These are phyloP conservation scores for Arabidopsis arenosa DNA, from an alignment of 345 rosid genomes.

Conservation along the genomic window DNA sequence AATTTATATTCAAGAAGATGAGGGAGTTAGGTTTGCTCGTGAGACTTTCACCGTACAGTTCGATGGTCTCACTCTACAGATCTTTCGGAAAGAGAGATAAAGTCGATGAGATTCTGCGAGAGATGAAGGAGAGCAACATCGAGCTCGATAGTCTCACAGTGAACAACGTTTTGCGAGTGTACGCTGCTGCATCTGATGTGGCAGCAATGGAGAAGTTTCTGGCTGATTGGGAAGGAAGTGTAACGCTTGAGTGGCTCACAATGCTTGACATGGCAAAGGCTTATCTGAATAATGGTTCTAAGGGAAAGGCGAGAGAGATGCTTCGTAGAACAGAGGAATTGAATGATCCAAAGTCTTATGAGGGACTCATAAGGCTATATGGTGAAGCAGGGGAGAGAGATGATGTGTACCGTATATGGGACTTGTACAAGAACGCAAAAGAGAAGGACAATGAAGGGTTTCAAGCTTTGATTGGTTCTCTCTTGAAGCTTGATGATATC, in stretches of 20 bases:
- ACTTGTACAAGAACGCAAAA: neutral
- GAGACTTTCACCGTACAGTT: constrained; percentile 14
- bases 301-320: constrained; percentile 11
- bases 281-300: neutral
- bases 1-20: constrained; percentile 13
- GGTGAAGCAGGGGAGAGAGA: constrained; percentile 26
- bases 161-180: constrained; percentile 22
- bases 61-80: constrained; percentile 14
- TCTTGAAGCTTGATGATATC: constrained; percentile 25
- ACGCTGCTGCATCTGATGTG: constrained; percentile 10
- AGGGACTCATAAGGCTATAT: constrained; percentile 12
- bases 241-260: neutral
- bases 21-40: constrained; percentile 16
- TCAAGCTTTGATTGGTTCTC: neutral
- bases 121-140: constrained; percentile 22
- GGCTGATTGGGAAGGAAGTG: neutral
- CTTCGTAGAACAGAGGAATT: constrained; percentile 11
- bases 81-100: neutral
- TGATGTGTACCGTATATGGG: constrained; percentile 27
- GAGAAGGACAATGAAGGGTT: neutral
- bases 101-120: constrained; percentile 9
- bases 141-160: neutral
- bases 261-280: constrained; percentile 26
- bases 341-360: neutral
- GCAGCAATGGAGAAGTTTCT: constrained; percentile 10